These are phyloP conservation scores for Starmerella powellii DNA, from an alignment of 805 yeast species.

Conservation along the genomic window DNA sequence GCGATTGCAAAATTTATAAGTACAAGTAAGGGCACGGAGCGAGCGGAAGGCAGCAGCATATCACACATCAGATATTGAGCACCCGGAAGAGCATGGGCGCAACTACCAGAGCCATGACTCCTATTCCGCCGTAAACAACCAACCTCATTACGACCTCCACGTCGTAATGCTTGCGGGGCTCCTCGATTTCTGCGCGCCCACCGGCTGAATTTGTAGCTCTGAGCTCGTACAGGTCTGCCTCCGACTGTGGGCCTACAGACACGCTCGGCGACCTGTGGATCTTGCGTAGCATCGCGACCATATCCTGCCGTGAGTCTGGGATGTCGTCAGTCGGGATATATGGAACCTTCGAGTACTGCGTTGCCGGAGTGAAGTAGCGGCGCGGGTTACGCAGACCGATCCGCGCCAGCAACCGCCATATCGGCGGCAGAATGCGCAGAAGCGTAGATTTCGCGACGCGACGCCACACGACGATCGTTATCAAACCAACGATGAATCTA, in stretches of 20 bases:
- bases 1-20: too few species aligned
- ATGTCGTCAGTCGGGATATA: constrained; percentile 22
- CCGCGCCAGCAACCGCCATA: constrained; percentile 35
- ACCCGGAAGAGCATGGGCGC: constrained; percentile 8
- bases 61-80: constrained; percentile 11
- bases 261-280: constrained; percentile 24
- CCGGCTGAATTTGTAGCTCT: constrained; percentile 23
- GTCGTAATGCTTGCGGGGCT: constrained; percentile 43
- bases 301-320: constrained; percentile 29
- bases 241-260: constrained; percentile 34
- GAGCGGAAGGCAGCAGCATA: too few species aligned
- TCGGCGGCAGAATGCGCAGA: constrained; percentile 45
- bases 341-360: constrained; percentile 29
- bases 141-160: constrained; percentile 67
- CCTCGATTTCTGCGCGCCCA: constrained; percentile 13
- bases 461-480: constrained; percentile 60
- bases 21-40: too few species aligned
- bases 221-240: constrained; percentile 32
- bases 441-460: constrained; percentile 55
- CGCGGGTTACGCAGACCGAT: constrained; percentile 34
- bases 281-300: constrained; percentile 25
- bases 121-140: constrained; percentile 71
- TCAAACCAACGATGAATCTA: constrained; percentile 52
- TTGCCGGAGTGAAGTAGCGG: constrained; percentile 30
- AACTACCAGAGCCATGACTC: constrained; percentile 35